Conservation (phyloP, 2,329 filamentous ascomycete species). For the Epichloe scottii region DNA sequence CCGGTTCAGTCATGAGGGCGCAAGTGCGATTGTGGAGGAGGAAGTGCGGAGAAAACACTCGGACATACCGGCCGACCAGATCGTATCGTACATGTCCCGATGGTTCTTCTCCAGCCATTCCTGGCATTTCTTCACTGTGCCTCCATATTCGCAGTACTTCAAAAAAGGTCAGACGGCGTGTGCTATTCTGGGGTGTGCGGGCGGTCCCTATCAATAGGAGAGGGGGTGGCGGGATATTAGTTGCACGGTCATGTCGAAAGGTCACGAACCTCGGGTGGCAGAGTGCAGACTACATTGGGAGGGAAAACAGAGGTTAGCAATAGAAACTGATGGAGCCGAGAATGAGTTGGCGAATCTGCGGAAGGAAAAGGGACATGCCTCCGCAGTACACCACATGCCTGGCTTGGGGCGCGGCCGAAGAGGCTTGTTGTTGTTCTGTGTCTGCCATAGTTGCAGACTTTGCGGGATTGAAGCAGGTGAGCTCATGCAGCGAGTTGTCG, state of each 20-base stretch:
- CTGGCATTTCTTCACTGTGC: slow-evolving; percentile 90
- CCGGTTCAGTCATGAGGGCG: neutral
- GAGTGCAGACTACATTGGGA: slow-evolving; percentile 40
- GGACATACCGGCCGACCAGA: slow-evolving; percentile 73
- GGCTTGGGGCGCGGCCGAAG: slow-evolving; percentile 33
- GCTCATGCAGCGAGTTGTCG: slow-evolving; percentile 13
- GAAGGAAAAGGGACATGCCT: slow-evolving; percentile 31
- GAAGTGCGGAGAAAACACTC: neutral
- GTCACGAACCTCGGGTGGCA: slow-evolving; percentile 48
- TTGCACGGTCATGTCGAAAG: slow-evolving; percentile 1
- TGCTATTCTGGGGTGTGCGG: neutral
- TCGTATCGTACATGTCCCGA: slow-evolving; percentile 56
- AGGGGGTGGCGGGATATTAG: neutral
- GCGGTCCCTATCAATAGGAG: neutral
- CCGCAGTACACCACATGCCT: slow-evolving; percentile 45
- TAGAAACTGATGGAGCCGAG: neutral
- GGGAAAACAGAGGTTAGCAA: neutral
- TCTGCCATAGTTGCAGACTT: slow-evolving; percentile 37
- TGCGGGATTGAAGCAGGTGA: slow-evolving; percentile 1
- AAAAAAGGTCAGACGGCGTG: neutral
- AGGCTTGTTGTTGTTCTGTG: slow-evolving; percentile 32
- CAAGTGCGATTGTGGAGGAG: neutral
- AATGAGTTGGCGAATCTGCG: neutral
- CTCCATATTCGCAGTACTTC: slow-evolving; percentile 97
- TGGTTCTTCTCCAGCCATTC: slow-evolving; percentile 81